Base-by-base conservation (phyloP, 352 stramenopile species). In the Globisporangium megalacanthum region DNA sequence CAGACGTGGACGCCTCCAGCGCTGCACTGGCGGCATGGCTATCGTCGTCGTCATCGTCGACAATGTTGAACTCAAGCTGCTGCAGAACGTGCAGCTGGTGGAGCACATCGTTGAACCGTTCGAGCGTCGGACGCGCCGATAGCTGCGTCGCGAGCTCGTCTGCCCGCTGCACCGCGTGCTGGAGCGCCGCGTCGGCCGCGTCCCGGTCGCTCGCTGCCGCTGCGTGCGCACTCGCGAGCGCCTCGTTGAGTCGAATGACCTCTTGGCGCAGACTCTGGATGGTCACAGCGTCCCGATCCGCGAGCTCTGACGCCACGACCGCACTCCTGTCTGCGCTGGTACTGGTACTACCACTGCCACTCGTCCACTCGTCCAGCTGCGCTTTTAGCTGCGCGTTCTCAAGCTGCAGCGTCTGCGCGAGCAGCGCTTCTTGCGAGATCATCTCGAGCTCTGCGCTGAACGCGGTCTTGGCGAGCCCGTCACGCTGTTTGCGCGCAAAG, bases 1-100 rank as follows among this genome's bases (percentile, higher is more conserved):
- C 54, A 4, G 37, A 46, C 29, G 61, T 52, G 1, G 48, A 58
- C 46, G 55, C 6, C 36, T 57, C 14, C 35, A 54, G 25, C 25
- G 25, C 25, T 4, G 25, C 15, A 25, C 17, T 49, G 17, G 14
- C 45, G 45, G 33, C 45, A 49, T 19, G n/a, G n/a, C 68, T 68
- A n/a, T 65, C 68, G 19, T 61, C 62, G 33, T 66, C 73, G 6
- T 89, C 77, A 2, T 89, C 79, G 42, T 88, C 79, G 13, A 92
- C 70, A 55, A 89, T 81, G 52, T 92, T 92, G 61, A 90, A 89
- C 54, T 98, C 94, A 9, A 98, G 69, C 49, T 96, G 83, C 66
- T 98, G 94, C 41, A 98, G 61, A 45, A 98, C 83, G n/a, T 79
- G 82, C 7, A 98, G 61, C 56, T 98, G 87, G 35, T 86, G 78